Base-by-base conservation (phyloP, 2,329 filamentous ascomycete species). In the Alternaria arborescens region DNA sequence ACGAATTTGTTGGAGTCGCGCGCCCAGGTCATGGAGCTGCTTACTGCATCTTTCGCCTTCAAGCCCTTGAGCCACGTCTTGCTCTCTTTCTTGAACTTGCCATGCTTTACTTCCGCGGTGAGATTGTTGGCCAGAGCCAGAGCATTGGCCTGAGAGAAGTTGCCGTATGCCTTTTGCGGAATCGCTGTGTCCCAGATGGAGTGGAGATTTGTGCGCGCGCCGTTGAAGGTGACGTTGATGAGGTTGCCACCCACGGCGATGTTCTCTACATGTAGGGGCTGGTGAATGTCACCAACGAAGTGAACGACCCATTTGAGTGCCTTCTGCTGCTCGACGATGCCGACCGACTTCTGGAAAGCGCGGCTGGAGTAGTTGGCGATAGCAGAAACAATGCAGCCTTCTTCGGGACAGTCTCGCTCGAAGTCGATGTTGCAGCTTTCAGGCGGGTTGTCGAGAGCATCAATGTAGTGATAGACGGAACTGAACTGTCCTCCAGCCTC, bases 241-340 rank as follows among this genome's bases (percentile, higher is more conserved):
- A 68, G 71, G 67, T 83, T 83, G 34, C 81, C 82, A 47, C 82
- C 82, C 7, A 80, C 62, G 7, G 78, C 79, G 14, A 79, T 70
- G 41, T 77, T 79, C 70, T 87, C 84, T 12, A 83, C 82, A 67
- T 87, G 86, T 50, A 96, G 81, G 0, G 90, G 91, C 72, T 93
- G 93, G 61, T 87, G 87, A 26, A 92, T 86, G 74, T 97, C 93
- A 58, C 92, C 86, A 11, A 95, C 79, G 69, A 86, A 85, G 53
- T 78, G 84, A 22, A 86, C 76, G 54, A 86, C 72, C 74, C 83
- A 86, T 58, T 81, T 79, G 20, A 86, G 69, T 0, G 83, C 83
- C 50, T 82, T 79, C 58, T 79, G 78, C 40, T 76, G 73, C 65
- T 82, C 75, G 18, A 58, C 62, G 8, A 68, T 64, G 46, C 71